Evolutionary conservation across 2,329 filamentous ascomycete species (phyloP).

Genomic region (Trichoderma sp.): DNA sequence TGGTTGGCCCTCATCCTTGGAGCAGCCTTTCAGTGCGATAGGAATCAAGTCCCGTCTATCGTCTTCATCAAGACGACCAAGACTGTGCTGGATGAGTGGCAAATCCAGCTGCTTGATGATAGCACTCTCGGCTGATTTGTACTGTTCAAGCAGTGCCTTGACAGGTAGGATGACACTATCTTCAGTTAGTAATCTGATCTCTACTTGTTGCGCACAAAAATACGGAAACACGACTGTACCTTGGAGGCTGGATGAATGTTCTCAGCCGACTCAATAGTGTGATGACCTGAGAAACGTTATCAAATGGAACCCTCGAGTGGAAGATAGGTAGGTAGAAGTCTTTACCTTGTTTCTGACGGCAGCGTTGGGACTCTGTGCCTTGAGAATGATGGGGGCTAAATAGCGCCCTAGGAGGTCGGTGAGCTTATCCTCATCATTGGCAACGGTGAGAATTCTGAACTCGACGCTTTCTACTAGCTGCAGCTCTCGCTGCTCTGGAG

Average conservation of each 20-base stretch:
- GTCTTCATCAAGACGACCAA: conserved; percentile 47
- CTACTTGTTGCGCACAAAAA: not conserved
- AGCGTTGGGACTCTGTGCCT: conserved; percentile 76
- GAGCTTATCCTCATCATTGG: conserved; percentile 81
- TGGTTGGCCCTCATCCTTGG: conserved; percentile 33
- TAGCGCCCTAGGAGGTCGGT: conserved; percentile 75
- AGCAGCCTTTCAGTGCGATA: conserved; percentile 36
- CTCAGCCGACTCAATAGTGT: conserved; percentile 52
- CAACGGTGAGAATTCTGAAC: conserved; percentile 73
- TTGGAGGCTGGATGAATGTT: conserved; percentile 52
- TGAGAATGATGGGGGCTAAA: conserved; percentile 77
- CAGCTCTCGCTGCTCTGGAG: conserved; percentile 69
- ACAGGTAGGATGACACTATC: conserved; percentile 77
- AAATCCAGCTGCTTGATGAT: conserved; percentile 87
- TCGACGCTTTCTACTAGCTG: conserved; percentile 82
- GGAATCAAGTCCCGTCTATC: conserved; percentile 74
- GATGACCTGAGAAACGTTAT: conserved; percentile 42
- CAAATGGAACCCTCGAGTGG: not conserved
- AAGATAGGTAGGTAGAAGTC: not conserved
- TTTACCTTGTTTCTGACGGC: conserved; percentile 74
- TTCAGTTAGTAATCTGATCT: not conserved
- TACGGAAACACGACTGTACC: conserved; percentile 35
- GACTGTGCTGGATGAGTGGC: conserved; percentile 82
- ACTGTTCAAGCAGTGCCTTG: conserved; percentile 79
- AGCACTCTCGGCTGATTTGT: conserved; percentile 70